Base-by-base conservation (phyloP, 148 eudicot species). In the Silene uniflora region DNA sequence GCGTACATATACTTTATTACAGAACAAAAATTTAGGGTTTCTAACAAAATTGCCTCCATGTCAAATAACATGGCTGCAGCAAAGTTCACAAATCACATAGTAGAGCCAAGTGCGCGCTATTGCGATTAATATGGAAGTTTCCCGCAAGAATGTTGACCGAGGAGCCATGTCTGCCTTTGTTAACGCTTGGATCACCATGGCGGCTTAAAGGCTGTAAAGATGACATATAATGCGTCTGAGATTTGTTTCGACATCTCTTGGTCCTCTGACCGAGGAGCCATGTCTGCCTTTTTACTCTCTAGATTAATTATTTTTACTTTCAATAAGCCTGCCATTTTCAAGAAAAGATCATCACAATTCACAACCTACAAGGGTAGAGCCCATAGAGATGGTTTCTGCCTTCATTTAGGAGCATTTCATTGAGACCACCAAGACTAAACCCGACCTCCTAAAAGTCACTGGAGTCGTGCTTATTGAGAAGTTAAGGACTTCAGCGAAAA, bases 281-380 rank as follows among this genome's bases (percentile, higher is more conserved):
- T n/a, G n/a, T n/a, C n/a, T n/a, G n/a, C n/a, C n/a, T n/a, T n/a
- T n/a, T n/a, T n/a, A n/a, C n/a, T n/a, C n/a, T n/a, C n/a, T n/a
- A n/a, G n/a, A n/a, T n/a, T n/a, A n/a, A n/a, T n/a, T n/a, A n/a
- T n/a, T n/a, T n/a, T n/a, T n/a, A n/a, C n/a, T n/a, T n/a, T n/a
- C n/a, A n/a, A n/a, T 44, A 17, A 67, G 71, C 18, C 49, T 67
- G 70, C 16, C 18, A 68, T 68, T 68, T 42, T 21, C 25, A 68
- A 10, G 56, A 10, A 68, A 68, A 42, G 5, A 27, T 7, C 1
- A 52, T 52, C 56, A 12, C 18, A 14, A 16, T 52, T 52, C 17
- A 7, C 22, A 17, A 25, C 21, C 21, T 56, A 56, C 61, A 56
- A 18, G 6, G 6, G 61, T 56, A 56, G 18, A 39, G 44, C 44